Conservation (phyloP, 176 grass and related monocot genomes). For the Ananas comosus region DNA sequence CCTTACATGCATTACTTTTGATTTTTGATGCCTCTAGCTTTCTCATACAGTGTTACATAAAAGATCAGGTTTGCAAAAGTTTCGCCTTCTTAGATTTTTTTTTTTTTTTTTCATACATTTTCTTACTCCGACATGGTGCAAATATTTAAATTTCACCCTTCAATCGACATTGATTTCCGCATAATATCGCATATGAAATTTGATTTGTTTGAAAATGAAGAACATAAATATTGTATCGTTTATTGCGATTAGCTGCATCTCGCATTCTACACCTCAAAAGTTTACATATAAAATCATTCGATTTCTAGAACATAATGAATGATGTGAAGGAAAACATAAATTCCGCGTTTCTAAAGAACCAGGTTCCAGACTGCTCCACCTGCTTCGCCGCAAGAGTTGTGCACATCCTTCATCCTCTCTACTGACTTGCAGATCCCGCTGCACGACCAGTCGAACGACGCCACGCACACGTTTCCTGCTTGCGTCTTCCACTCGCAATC, state of each 20-base stretch:
- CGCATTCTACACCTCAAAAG: not conserved
- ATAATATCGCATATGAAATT: too few relatives aligned
- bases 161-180: too few relatives aligned
- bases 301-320: not conserved
- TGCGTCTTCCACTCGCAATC: conserved; percentile 5
- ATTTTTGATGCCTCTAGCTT: too few relatives aligned
- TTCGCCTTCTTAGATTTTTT: too few relatives aligned
- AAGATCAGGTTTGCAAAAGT: too few relatives aligned
- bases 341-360: not conserved
- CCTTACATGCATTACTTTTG: too few relatives aligned
- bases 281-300: not conserved
- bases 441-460: conserved; percentile 2
- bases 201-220: too few relatives aligned
- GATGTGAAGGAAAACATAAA: not conserved
- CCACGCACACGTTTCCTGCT: not conserved
- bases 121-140: too few relatives aligned
- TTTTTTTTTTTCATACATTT: too few relatives aligned
- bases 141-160: too few relatives aligned
- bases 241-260: not conserved
- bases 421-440: conserved; percentile 7
- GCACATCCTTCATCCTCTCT: conserved; percentile 6
- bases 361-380: conserved; percentile 1
- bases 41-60: too few relatives aligned
- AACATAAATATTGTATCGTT: too few relatives aligned
- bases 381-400: not conserved